phyloP scores from a whole-genome alignment of 768 basidiomycete species.

The Pisolithus microcarpus region DNA sequence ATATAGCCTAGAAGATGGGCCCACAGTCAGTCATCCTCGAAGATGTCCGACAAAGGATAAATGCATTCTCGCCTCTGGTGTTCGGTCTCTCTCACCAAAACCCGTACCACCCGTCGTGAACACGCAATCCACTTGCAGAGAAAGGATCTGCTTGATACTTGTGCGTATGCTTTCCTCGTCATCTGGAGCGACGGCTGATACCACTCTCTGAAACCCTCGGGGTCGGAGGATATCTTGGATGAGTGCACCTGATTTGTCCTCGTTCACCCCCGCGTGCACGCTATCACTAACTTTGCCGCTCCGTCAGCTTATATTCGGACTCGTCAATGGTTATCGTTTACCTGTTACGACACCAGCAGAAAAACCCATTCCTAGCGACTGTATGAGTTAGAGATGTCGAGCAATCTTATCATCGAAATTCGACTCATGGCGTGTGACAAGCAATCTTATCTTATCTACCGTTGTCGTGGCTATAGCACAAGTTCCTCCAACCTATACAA shows the following conservation, averaged over 20 bases:
- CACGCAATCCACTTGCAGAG: slow-evolving; percentile 55
- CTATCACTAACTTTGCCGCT: slow-evolving; percentile 57
- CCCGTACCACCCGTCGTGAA: slow-evolving; percentile 87
- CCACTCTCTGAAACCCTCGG: slow-evolving; percentile 31
- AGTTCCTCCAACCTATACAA: slow-evolving; percentile 71
- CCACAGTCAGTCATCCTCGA: not conserved
- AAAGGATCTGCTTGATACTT: slow-evolving; percentile 40
- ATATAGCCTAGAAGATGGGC: slow-evolving; percentile 41
- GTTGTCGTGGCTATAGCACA: slow-evolving; percentile 33
- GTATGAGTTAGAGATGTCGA: not conserved
- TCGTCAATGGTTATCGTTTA: not conserved
- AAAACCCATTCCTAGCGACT: slow-evolving; percentile 14
- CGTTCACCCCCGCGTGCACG: slow-evolving; percentile 38
- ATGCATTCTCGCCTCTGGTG: slow-evolving; percentile 59
- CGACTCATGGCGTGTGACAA: not conserved
- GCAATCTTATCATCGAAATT: slow-evolving; percentile 24
- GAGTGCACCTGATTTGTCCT: slow-evolving; percentile 61
- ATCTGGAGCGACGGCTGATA: slow-evolving; percentile 56
- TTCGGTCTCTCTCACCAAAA: slow-evolving; percentile 71
- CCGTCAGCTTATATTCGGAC: not conserved
- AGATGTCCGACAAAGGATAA: not conserved
- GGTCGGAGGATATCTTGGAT: slow-evolving; percentile 44
- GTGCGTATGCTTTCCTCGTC: slow-evolving; percentile 46
- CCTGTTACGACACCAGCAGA: slow-evolving; percentile 24
- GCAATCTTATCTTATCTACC: not conserved